Evolutionary conservation across 495 filamentous ascomycete species (phyloP), one percentile per base, ranked within the genome.

Genomic region (Penicillium roqueforti): DNA sequence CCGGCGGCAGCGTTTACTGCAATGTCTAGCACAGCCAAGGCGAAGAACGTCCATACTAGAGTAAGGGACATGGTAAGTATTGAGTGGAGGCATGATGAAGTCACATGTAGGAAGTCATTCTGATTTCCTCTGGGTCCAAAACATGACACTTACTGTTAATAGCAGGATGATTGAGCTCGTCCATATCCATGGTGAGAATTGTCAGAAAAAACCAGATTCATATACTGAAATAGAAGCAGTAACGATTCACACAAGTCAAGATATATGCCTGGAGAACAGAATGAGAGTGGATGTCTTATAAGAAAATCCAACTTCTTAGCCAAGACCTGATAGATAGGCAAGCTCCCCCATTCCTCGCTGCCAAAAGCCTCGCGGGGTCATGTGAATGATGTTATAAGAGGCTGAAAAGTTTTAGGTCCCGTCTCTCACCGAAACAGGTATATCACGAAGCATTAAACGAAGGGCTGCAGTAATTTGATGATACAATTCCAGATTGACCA

Each of bases 1-100:
- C 57, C 57, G 6, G 57, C 57, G 11, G 57, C 57, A 9, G 53
- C 57, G 11, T 60, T 60, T 29, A 19, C 57, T 39, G 57, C 57
- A 14, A 60, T 49, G 31, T 60, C 57, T 5, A 60, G 48, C 16
- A 49, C 54, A 6, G 57, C 57, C 1, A 60, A 53, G 23, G 57
- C 53, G 38, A 60, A 56, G 28, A 60, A 60, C 2, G 32, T 45
- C 48, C 54, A 53, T 47, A 60, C 57, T 60, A 39, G 25, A 50
- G 37, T 19, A 14, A 26, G 0, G 5, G 6, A 1, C 20, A 28
- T 8, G 5, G 25, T 45, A 11, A 45, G 42, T 18, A 42, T 28
- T 28, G 23, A 10, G 22, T 9, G 7, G 22, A 16, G 7, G 23
- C 14, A 43, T 26, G 13, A 9, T 4, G 1, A 13, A 2, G 3